Evolutionary conservation across 2,329 filamentous ascomycete species (phyloP).

Genomic region (Bipolaris bicolor): DNA sequence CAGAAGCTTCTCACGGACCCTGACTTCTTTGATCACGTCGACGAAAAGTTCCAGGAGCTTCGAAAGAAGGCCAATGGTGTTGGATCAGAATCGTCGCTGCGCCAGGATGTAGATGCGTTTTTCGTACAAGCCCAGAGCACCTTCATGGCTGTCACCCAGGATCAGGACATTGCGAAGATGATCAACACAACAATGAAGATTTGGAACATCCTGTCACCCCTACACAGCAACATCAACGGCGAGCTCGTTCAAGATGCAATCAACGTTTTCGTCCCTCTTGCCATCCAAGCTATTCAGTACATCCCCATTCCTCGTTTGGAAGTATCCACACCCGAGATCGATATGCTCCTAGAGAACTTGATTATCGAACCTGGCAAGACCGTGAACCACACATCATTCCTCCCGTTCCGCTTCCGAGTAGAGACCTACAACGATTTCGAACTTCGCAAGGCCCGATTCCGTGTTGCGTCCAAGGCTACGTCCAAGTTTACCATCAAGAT

Average conservation of each 20-base stretch:
- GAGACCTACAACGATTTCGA: slow-evolving; percentile 87
- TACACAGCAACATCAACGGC: slow-evolving; percentile 67
- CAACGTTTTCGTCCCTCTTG: slow-evolving; percentile 79
- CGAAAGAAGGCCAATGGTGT: slow-evolving; percentile 63
- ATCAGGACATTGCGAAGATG: slow-evolving; percentile 74
- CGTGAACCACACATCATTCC: slow-evolving; percentile 84
- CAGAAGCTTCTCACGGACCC: slow-evolving; percentile 86
- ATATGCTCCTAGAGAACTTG: slow-evolving; percentile 87
- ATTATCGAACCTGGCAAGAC: slow-evolving; percentile 87
- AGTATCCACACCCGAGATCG: slow-evolving; percentile 79
- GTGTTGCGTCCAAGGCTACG: slow-evolving; percentile 70
- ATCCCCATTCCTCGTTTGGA: slow-evolving; percentile 91
- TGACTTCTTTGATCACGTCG: slow-evolving; percentile 78
- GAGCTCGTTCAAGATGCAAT: slow-evolving; percentile 77
- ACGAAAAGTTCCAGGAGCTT: slow-evolving; percentile 67
- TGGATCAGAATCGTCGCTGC: slow-evolving; percentile 69
- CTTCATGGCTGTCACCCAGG: slow-evolving; percentile 70
- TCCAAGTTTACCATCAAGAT: slow-evolving; percentile 79
- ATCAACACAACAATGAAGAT: slow-evolving; percentile 71
- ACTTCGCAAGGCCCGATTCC: slow-evolving; percentile 76
- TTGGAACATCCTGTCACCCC: slow-evolving; percentile 71
- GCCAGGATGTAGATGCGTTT: slow-evolving; percentile 74
- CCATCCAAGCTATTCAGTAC: slow-evolving; percentile 81
- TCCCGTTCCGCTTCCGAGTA: slow-evolving; percentile 81
- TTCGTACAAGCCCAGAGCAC: slow-evolving; percentile 72